Percentiles rank a stretch among this genome's conserved stretches.
These are phyloP conservation scores for Corinectria fuckeliana DNA, from an alignment of 2,329 filamentous ascomycete species.

Conservation along the genomic window DNA sequence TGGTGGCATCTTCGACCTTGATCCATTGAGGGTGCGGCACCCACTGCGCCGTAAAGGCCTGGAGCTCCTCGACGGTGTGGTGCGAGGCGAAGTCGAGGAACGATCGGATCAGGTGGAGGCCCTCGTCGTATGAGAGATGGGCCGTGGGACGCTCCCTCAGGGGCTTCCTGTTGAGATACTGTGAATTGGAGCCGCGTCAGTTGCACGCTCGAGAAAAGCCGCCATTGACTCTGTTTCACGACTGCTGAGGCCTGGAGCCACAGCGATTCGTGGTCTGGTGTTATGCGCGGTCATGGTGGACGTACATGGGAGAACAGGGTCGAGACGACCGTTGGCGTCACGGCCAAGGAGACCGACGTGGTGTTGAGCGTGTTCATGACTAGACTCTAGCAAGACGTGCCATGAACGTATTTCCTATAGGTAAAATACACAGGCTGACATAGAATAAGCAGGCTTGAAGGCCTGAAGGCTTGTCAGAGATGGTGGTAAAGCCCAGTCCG, in stretches of 20 bases:
- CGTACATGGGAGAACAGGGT: slow-evolving; percentile 87
- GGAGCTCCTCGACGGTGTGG: slow-evolving; percentile 91
- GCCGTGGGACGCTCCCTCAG: slow-evolving; percentile 82
- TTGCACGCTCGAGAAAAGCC: background rate
- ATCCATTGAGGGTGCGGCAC: slow-evolving; percentile 91
- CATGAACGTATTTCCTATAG: slow-evolving; percentile 10
- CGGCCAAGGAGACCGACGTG: slow-evolving; percentile 78
- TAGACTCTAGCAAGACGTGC: slow-evolving; percentile 13
- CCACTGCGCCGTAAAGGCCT: slow-evolving; percentile 90
- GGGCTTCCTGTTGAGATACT: slow-evolving; percentile 84
- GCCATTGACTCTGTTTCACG: background rate
- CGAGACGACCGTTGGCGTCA: slow-evolving; percentile 86
- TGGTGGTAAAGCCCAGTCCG: background rate
- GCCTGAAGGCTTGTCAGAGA: slow-evolving; percentile 1
- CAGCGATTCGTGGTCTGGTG: slow-evolving; percentile 9
- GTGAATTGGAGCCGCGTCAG: slow-evolving; percentile 17
- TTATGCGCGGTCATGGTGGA: slow-evolving; percentile 19
- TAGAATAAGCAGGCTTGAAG: background rate
- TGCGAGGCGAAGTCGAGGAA: slow-evolving; percentile 87
- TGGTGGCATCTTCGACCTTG: slow-evolving; percentile 71
- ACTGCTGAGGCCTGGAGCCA: background rate
- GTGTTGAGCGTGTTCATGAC: slow-evolving; percentile 71
- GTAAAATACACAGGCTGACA: too few relatives aligned
- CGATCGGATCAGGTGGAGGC: slow-evolving; percentile 82
- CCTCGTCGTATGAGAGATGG: slow-evolving; percentile 93